Evolutionary conservation across 495 filamentous ascomycete species (phyloP).

Genomic region (Lophium mytilinum): DNA sequence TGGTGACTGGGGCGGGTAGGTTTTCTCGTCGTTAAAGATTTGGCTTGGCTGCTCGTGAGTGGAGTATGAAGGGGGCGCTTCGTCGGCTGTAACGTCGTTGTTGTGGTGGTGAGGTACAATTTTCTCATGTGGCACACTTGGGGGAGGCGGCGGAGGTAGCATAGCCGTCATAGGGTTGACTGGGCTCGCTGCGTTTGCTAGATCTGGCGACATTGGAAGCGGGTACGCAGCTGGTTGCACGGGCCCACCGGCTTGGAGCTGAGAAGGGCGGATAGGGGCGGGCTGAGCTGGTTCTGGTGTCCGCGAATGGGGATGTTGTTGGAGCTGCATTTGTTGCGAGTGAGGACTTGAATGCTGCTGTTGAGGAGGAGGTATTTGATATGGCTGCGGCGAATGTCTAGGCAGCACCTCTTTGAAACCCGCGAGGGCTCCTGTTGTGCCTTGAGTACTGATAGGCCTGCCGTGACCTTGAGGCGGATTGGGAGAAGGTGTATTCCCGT

Average conservation of each 20-base stretch:
- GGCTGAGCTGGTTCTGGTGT: conserved; percentile 15
- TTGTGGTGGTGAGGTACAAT: neutral
- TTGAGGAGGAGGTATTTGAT: conserved; percentile 4
- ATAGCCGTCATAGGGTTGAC: conserved; percentile 8
- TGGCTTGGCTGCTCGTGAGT: no score
- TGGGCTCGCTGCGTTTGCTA: conserved; percentile 6
- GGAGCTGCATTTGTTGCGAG: conserved; percentile 2
- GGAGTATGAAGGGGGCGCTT: no score
- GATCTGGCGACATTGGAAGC: conserved; percentile 16
- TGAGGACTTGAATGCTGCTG: neutral
- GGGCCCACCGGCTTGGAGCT: neutral
- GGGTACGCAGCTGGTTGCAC: conserved; percentile 13
- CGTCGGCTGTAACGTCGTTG: neutral
- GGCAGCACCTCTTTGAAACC: conserved; percentile 21
- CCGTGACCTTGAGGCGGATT: neutral
- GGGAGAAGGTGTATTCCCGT: conserved; percentile 13
- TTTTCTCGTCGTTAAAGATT: no score
- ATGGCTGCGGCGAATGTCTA: conserved; percentile 17
- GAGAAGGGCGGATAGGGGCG: conserved; percentile 11
- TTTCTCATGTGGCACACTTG: conserved; percentile 10
- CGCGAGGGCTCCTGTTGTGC: neutral
- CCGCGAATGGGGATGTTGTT: neutral
- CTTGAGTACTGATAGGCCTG: neutral
- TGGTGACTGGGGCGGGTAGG: neutral
- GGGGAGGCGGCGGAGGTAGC: conserved; percentile 18